Percentiles rank a stretch among this genome's conserved stretches.
These are phyloP conservation scores for Spencermartinsiella europaea DNA, from an alignment of 805 yeast genomes.

Conservation along the genomic window DNA sequence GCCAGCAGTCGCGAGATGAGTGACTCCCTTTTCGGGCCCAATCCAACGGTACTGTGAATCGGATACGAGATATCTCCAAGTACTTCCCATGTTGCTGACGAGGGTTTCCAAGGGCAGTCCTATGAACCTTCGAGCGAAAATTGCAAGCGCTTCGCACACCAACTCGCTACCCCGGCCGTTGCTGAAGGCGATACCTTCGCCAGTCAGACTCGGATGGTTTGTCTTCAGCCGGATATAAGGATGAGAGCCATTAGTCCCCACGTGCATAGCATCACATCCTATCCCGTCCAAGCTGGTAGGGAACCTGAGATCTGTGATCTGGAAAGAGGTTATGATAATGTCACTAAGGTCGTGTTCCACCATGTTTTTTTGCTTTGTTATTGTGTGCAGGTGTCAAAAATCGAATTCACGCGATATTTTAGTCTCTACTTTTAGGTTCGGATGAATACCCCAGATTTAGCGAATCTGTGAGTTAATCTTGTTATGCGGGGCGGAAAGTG, in stretches of 20 bases:
- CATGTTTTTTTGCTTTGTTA: neutral
- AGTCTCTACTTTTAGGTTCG: no score
- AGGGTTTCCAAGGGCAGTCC: conserved; percentile 31
- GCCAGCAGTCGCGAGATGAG: conserved; percentile 38
- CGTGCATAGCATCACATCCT: conserved; percentile 40
- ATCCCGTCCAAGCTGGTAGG: conserved; percentile 37
- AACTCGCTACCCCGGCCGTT: conserved; percentile 36
- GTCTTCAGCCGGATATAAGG: conserved; percentile 33
- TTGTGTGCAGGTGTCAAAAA: no score
- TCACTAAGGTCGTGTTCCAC: neutral
- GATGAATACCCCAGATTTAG: neutral
- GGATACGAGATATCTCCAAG: conserved; percentile 37
- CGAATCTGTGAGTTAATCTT: no score
- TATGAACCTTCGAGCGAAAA: conserved; percentile 33
- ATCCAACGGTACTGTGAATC: conserved; percentile 40
- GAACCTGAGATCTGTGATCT: conserved; percentile 32
- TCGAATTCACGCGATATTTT: no score
- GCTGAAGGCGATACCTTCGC: conserved; percentile 41
- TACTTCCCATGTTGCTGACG: conserved; percentile 34
- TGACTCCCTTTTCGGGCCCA: conserved; percentile 40
- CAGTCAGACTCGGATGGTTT: conserved; percentile 25
- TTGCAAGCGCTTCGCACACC: conserved; percentile 32
- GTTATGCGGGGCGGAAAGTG: no score
- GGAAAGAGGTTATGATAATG: conserved; percentile 27
- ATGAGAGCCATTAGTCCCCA: conserved; percentile 36